Evolutionary conservation across 176 grass and related monocot genomes (phyloP).

Genomic region (Dactylis glomerata): DNA sequence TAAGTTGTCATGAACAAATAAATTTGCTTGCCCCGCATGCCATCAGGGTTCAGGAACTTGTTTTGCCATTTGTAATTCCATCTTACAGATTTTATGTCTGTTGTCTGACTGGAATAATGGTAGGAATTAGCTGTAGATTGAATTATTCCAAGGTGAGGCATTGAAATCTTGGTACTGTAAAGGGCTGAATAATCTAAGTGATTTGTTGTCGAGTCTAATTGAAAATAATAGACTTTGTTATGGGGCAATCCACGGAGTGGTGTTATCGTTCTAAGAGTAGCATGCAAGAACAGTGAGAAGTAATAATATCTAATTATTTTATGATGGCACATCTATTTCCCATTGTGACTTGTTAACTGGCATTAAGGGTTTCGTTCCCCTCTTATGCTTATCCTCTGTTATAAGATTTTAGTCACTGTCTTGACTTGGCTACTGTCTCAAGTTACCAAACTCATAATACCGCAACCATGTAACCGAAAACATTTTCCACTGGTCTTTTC

Average conservation of each 20-base stretch:
- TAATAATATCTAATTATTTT: neutral
- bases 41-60: too few relatives aligned
- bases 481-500: too few relatives aligned
- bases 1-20: too few relatives aligned
- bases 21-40: too few relatives aligned
- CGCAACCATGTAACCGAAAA: slow-evolving; percentile 6
- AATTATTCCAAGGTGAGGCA: neutral
- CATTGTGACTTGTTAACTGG: neutral
- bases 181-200: neutral
- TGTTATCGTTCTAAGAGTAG: neutral
- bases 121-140: neutral
- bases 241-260: neutral
- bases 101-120: neutral
- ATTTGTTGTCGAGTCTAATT: neutral
- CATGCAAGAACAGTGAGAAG: neutral
- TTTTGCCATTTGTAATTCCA: neutral
- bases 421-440: neutral
- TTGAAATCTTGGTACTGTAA: neutral
- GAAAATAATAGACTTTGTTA: neutral
- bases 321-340: neutral
- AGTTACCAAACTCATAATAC: slow-evolving; percentile 4
- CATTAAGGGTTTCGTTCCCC: too few relatives aligned
- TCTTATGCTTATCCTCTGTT: neutral
- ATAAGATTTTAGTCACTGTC: neutral
- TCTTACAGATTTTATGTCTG: neutral